Base-by-base conservation (phyloP, 495 filamentous ascomycete species). In the Clavariopsis aquatica region DNA sequence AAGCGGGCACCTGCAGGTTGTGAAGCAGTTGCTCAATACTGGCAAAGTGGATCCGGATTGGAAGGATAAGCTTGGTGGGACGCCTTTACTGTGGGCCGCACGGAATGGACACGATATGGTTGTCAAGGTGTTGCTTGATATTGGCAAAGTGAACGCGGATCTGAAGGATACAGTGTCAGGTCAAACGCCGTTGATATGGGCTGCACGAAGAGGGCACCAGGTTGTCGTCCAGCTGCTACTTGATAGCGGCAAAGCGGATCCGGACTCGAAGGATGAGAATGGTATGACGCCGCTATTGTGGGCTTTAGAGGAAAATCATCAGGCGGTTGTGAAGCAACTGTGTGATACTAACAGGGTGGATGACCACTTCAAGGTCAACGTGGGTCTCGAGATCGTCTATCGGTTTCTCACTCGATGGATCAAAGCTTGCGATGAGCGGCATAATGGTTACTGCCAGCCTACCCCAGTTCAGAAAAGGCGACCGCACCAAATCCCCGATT, bases 301-400 rank as follows among this genome's bases (percentile, higher is more conserved):
- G 45, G 57, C 57, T 2, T 45, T 41, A 29, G n/a, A 23, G 23
- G 28, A 27, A 7, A 41, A 41, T 12, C 41, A 60, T 20, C 13
- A 60, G 36, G 43, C 43, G 57, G 27, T 60, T 7, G 57, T 60
- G 12, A 47, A 45, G 27, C 57, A 55, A 20, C 57, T 60, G 9
- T 20, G 55, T 29, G 36, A 54, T 19, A 47, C 5, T 9, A 20
- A 23, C 57, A 51, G 53, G 38, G 57, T 47, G 15, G 45, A 47
- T n/a, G 15, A 6, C 5, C 5, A 47, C 17, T 12, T 12, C 31
- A 34, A 34, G 31, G 31, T 12, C 31, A 34, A 34, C 5, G 12
- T 34, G 5, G 31, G 31, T 12, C 31, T 47, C 45, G 45, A 47
- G 45, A 23, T 47, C 15, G 45, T 4, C 45, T 47, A 5, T 47